phyloP scores from a whole-genome alignment of 2,329 filamentous ascomycete genomes.

The Plenodomus lindquistii region DNA sequence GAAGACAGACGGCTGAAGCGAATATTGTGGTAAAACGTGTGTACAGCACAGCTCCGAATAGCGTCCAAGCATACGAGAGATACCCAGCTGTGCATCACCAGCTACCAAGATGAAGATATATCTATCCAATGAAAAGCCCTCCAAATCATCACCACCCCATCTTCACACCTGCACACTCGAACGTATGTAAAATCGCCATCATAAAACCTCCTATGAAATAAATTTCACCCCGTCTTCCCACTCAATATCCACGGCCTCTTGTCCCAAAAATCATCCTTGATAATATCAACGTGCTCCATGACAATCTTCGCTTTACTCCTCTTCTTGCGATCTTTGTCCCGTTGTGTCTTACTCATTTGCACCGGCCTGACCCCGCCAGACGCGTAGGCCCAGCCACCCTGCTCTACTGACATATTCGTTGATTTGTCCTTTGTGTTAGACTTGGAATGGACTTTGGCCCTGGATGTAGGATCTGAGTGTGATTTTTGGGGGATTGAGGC shows the following conservation, averaged over 20 bases:
- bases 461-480: not conserved
- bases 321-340: slow-evolving; percentile 80
- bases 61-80: too few relatives aligned
- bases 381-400: slow-evolving; percentile 16
- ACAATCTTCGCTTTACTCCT: slow-evolving; percentile 79
- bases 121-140: too few relatives aligned
- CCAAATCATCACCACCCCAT: too few relatives aligned
- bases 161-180: too few relatives aligned
- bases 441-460: slow-evolving; percentile 1
- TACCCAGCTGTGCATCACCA: too few relatives aligned
- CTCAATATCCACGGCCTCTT: slow-evolving; percentile 72
- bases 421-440: slow-evolving; percentile 1
- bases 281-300: slow-evolving; percentile 88
- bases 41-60: too few relatives aligned
- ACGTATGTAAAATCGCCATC: not conserved
- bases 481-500: not conserved
- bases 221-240: slow-evolving; percentile 33
- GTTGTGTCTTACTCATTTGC: slow-evolving; percentile 74
- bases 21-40: too few relatives aligned
- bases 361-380: slow-evolving; percentile 44
- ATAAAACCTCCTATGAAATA: not conserved
- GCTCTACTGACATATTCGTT: slow-evolving; percentile 2
- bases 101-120: too few relatives aligned
- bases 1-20: too few relatives aligned
- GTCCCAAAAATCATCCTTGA: slow-evolving; percentile 94